Percentiles rank a stretch among this genome's conserved stretches.
Conservation (phyloP, 2,329 filamentous ascomycete genomes). For the Aspergillus sp. region DNA sequence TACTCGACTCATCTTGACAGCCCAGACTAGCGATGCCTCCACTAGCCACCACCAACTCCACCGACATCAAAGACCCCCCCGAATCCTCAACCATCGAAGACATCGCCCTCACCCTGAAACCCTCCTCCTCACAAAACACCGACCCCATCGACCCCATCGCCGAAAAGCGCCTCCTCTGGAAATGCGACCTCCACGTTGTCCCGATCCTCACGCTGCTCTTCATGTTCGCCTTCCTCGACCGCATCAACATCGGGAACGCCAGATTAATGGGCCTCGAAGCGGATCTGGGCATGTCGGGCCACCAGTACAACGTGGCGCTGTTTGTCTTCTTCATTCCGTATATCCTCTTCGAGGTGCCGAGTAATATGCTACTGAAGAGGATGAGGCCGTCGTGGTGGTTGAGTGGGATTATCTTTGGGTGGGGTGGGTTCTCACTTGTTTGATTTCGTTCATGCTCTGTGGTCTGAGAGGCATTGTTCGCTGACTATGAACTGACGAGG, state of each 20-base stretch:
- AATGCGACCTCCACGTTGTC: slow-evolving; percentile 50
- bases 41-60: neutral
- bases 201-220: slow-evolving; percentile 50
- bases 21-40: no score
- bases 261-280: slow-evolving; percentile 45
- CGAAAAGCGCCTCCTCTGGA: slow-evolving; percentile 48
- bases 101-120: slow-evolving; percentile 10
- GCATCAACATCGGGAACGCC: slow-evolving; percentile 52
- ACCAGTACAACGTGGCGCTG: slow-evolving; percentile 45
- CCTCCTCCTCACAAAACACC: neutral
- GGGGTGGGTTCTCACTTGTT: slow-evolving; percentile 28
- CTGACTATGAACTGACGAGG: neutral
- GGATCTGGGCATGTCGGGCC: slow-evolving; percentile 44
- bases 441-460: neutral
- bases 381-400: slow-evolving; percentile 44
- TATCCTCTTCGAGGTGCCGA: slow-evolving; percentile 47
- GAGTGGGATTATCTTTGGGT: slow-evolving; percentile 42
- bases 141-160: slow-evolving; percentile 20
- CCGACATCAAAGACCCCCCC: neutral
- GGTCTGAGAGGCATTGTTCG: no score
- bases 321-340: slow-evolving; percentile 50
- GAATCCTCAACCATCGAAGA: slow-evolving; percentile 17
- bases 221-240: slow-evolving; percentile 47
- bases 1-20: no score
- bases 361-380: slow-evolving; percentile 48